Evolutionary conservation across 257 asterid genomes (phyloP).

Genomic region (Anisodus acutangulus): DNA sequence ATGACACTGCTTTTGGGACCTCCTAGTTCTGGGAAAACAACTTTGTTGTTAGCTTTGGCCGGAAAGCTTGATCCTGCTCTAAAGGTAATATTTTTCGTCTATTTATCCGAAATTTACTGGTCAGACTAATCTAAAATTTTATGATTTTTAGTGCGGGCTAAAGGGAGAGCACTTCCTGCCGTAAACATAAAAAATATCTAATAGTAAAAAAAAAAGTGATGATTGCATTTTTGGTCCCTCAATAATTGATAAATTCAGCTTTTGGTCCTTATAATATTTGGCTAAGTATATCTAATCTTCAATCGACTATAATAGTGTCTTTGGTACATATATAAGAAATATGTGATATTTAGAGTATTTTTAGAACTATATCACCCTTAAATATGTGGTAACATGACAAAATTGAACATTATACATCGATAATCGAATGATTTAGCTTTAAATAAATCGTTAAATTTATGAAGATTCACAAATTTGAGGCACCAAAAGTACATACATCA

Average conservation of each 20-base stretch:
- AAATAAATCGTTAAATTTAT: background rate
- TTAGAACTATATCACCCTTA: background rate
- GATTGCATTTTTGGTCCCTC: background rate
- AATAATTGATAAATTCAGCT: background rate
- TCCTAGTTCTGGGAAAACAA: constrained; percentile 78
- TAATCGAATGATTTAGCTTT: no score
- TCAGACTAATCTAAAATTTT: background rate
- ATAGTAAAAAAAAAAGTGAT: background rate
- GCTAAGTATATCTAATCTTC: background rate
- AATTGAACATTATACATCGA: background rate
- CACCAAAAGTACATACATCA: background rate
- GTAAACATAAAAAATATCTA: background rate
- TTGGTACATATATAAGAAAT: background rate
- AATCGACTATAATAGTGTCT: background rate
- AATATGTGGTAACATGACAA: background rate
- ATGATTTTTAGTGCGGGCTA: no score
- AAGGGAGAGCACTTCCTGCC: background rate
- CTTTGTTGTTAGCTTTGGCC: constrained; percentile 66
- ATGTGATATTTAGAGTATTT: background rate
- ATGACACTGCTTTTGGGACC: constrained; percentile 79
- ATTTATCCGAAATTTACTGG: background rate
- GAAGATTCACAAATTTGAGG: background rate
- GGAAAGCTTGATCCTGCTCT: constrained; percentile 65
- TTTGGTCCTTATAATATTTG: background rate
- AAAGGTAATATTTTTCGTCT: constrained; percentile 40